Conservation (phyloP, 371 early-diverging fungal genomes). For the Fennellomyces sp. region DNA sequence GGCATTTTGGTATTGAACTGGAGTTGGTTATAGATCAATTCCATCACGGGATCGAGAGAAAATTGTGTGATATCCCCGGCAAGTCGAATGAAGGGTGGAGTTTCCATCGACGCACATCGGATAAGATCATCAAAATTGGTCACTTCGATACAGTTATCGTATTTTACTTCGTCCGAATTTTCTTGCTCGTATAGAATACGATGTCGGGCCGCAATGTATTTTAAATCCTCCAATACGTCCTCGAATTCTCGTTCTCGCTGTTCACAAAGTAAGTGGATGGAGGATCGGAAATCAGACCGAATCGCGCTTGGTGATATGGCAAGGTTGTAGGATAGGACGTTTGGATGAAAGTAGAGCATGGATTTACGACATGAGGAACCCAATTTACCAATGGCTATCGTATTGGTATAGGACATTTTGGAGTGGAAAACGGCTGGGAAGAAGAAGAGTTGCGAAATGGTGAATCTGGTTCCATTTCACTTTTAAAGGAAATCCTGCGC, state of each 20-base stretch:
- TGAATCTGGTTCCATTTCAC: no score
- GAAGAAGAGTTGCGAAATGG: no score
- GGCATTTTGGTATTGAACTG: background rate
- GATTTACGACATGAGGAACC: background rate
- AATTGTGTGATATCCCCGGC: background rate
- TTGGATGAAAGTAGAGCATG: background rate
- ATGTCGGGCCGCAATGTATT: background rate
- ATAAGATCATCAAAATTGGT: background rate
- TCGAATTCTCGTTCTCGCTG: background rate
- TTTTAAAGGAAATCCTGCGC: no score
- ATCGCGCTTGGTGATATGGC: background rate
- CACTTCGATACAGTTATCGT: background rate
- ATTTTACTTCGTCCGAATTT: background rate
- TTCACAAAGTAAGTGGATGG: background rate
- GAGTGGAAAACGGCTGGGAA: background rate
- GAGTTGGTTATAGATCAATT: background rate
- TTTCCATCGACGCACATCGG: background rate
- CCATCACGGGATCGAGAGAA: background rate
- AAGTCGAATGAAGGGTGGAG: background rate
- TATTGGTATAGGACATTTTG: background rate
- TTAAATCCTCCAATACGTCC: background rate
- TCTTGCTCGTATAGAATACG: background rate
- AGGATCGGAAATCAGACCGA: background rate
- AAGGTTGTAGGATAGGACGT: background rate
- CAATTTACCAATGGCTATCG: background rate